Base-by-base conservation (phyloP, 1,139 yeast genomes). In the Debaryomycetaceae sp. region DNA sequence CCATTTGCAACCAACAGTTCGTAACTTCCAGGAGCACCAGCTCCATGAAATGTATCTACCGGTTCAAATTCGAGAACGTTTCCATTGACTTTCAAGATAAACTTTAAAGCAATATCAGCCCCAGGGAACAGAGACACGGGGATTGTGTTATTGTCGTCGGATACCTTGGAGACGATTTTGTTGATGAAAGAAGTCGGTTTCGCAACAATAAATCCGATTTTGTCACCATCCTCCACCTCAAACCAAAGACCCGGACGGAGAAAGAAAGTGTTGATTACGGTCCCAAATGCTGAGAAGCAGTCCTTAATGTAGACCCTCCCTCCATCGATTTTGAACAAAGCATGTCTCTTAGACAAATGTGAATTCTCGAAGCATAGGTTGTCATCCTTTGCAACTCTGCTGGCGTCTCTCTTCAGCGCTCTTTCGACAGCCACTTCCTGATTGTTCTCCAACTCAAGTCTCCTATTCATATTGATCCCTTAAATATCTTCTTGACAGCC, bases 271-370 rank as follows among this genome's bases (percentile, higher is more conserved):
- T 70, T 67, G 40, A 69, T 45, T 14, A 69, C 52, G 6, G 78
- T 72, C 0, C 78, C 78, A 55, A 72, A 73, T 29, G 74, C 70
- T 5, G 76, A 70, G 9, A 51, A 51, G 11, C 50, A 48, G 48
- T 73, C 78, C 44, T 53, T 55, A 37, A 73, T 45, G 36, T 40
- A 55, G 43, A 71, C 58, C 8, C 39, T 40, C n/a, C 57, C 59
- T 29, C 56, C 50, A 11, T 42, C 8, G 14, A 34, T 37, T 37
- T 34, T 39, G 13, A 48, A 34, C 9, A 37, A 37, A 6, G 72
- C 72, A 47, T 69, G 75, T 5, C 53, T 43, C 53, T 68, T 68
- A 13, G 73, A 68, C 43, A 69, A 54, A 50, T 69, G 74, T 37
- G 65, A 55, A 45, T 67, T 66, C 36, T 52, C 51, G 49, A 69